Conservation (phyloP, 2,329 filamentous ascomycete genomes). For the Rhynchosporium graminicola region DNA sequence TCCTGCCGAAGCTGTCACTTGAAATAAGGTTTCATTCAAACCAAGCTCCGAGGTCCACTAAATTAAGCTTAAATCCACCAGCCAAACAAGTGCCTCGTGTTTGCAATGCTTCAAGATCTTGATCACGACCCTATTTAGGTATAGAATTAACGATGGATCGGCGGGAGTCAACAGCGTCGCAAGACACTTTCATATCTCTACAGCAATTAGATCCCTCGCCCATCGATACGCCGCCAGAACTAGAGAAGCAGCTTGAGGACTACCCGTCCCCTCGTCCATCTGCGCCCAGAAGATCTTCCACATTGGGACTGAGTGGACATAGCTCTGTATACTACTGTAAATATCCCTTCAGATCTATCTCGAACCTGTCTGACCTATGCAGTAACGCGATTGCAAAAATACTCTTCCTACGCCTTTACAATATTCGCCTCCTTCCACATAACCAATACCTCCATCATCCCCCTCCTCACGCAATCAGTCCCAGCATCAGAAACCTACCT, state of each 20-base stretch:
- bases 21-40: constrained; percentile 34
- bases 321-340: constrained; percentile 75
- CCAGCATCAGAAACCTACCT: constrained; percentile 79
- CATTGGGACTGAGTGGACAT: constrained; percentile 64
- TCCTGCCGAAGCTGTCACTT: background rate
- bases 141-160: constrained; percentile 38
- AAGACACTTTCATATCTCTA: constrained; percentile 64
- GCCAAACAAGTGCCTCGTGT: constrained; percentile 27
- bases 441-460: constrained; percentile 79
- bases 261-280: constrained; percentile 45
- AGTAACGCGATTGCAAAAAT: constrained; percentile 80
- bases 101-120: constrained; percentile 11
- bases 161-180: constrained; percentile 47
- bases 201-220: constrained; percentile 81
- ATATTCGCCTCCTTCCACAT: constrained; percentile 77
- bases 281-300: constrained; percentile 40
- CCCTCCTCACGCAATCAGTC: constrained; percentile 71
- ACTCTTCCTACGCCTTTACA: constrained; percentile 83
- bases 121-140: too few relatives aligned
- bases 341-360: constrained; percentile 36
- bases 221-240: constrained; percentile 62
- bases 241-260: constrained; percentile 44
- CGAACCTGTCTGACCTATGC: constrained; percentile 12
- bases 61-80: constrained; percentile 25
- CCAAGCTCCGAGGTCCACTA: constrained; percentile 20